These are phyloP conservation scores for Phaeosphaeriaceae sp. DNA, from an alignment of 2,329 filamentous ascomycete species.

Conservation along the genomic window DNA sequence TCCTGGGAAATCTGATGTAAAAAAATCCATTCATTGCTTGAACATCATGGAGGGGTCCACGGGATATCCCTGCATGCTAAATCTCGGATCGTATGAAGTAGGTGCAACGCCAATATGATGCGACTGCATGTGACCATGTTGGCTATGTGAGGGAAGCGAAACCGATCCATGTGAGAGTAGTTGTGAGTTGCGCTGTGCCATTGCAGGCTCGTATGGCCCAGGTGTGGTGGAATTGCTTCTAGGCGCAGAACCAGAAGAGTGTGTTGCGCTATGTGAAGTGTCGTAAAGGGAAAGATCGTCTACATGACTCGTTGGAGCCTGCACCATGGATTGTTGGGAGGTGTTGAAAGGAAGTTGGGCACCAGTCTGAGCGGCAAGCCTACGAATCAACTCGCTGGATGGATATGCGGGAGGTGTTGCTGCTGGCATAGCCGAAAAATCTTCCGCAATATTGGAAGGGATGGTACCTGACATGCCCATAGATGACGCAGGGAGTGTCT, in stretches of 20 bases:
- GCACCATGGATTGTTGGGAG: conserved; percentile 39
- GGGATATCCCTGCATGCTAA: conserved; percentile 40
- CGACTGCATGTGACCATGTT: conserved; percentile 36
- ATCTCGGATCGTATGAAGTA: conserved; percentile 42
- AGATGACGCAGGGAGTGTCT: conserved; percentile 32
- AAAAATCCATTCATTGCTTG: conserved; percentile 28
- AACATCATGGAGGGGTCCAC: conserved; percentile 46
- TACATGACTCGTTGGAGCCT: conserved; percentile 39
- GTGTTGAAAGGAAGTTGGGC: conserved; percentile 44
- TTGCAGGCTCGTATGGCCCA: conserved; percentile 40
- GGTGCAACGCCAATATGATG: conserved; percentile 41
- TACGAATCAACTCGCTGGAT: conserved; percentile 43
- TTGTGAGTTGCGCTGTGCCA: conserved; percentile 34
- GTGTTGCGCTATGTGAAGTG: conserved; percentile 36
- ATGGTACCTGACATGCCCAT: conserved; percentile 37
- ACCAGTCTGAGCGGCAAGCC: conserved; percentile 44
- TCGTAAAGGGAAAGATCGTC: conserved; percentile 46
- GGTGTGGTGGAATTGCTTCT: conserved; percentile 44
- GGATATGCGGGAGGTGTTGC: conserved; percentile 40
- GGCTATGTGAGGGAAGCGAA: conserved; percentile 34
- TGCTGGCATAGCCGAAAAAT: conserved; percentile 33
- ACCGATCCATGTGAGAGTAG: conserved; percentile 28
- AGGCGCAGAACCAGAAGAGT: conserved; percentile 41
- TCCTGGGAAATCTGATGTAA: neutral
- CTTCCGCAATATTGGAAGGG: conserved; percentile 39